A percentile compares a stretch with the other conserved stretches of the same genome.
These are phyloP conservation scores for Backusella psychrophila DNA, from an alignment of 192 early-diverging fungal genomes.

Conservation along the genomic window DNA sequence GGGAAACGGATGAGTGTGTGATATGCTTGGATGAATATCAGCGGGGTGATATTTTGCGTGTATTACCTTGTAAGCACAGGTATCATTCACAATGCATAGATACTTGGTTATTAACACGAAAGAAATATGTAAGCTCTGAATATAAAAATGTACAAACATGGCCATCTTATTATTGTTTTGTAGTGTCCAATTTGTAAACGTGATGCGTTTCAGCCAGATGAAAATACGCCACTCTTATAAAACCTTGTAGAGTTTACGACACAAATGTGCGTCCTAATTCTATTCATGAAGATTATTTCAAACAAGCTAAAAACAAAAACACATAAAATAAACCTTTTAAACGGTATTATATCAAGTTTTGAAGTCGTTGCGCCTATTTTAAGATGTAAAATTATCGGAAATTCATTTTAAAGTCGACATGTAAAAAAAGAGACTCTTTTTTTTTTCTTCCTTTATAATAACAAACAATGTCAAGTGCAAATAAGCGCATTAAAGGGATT, in stretches of 20 bases:
- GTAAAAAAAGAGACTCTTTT: not conserved
- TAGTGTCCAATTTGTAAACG: constrained; percentile 35
- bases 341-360: too few relatives aligned
- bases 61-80: constrained; percentile 85
- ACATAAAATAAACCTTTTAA: too few relatives aligned
- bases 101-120: constrained; percentile 82
- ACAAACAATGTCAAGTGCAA: constrained; percentile 1
- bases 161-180: not conserved
- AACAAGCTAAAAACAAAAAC: too few relatives aligned
- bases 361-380: too few relatives aligned
- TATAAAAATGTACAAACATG: not conserved
- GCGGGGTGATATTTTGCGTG: constrained; percentile 75
- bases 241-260: too few relatives aligned
- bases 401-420: too few relatives aligned
- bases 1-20: constrained; percentile 80
- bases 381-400: too few relatives aligned
- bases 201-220: constrained; percentile 14
- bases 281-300: too few relatives aligned
- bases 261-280: too few relatives aligned
- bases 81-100: constrained; percentile 90
- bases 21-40: constrained; percentile 94
- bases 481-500: constrained; percentile 56
- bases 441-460: not conserved
- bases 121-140: constrained; percentile 77
- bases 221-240: constrained; percentile 2